Percentiles rank a stretch among this genome's conserved stretches.
Conservation (phyloP, 495 filamentous ascomycete genomes). For the Penicillium lagena region DNA sequence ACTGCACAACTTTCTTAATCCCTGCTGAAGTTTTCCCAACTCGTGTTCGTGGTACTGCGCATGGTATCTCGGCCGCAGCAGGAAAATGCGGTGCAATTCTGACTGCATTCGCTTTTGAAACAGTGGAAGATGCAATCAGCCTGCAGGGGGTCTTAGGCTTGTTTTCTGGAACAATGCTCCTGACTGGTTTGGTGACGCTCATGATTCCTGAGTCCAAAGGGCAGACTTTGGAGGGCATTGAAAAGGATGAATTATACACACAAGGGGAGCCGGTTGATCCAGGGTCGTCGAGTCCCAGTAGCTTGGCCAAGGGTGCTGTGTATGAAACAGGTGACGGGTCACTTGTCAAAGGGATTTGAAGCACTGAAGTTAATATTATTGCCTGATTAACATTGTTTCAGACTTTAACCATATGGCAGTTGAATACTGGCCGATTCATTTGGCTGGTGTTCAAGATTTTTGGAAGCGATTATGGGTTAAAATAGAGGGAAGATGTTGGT, state of each 20-base stretch:
- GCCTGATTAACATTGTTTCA: too few relatives aligned
- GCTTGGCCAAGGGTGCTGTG: too few relatives aligned
- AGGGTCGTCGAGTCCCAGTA: too few relatives aligned
- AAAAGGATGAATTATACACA: slow-evolving; percentile 14
- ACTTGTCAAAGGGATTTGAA: too few relatives aligned
- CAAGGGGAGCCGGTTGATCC: too few relatives aligned
- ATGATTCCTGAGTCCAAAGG: slow-evolving; percentile 19
- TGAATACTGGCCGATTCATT: too few relatives aligned
- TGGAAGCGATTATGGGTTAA: too few relatives aligned
- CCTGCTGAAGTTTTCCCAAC: slow-evolving; percentile 22
- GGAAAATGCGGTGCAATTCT: slow-evolving; percentile 21
- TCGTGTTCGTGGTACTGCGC: slow-evolving; percentile 19
- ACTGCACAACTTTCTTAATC: slow-evolving; percentile 24
- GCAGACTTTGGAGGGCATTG: slow-evolving; percentile 19
- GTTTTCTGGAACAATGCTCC: slow-evolving; percentile 19
- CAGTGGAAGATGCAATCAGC: slow-evolving; percentile 15
- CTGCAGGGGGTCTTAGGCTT: slow-evolving; percentile 19
- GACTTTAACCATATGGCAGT: too few relatives aligned
- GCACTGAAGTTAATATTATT: too few relatives aligned
- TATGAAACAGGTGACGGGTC: too few relatives aligned
- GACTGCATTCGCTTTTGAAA: slow-evolving; percentile 20
- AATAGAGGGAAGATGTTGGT: too few relatives aligned
- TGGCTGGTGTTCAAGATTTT: too few relatives aligned
- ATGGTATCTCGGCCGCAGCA: slow-evolving; percentile 18
- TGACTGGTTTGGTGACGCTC: slow-evolving; percentile 18